Conservation (phyloP, 345 rosid species). For the Syzygium aromaticum region DNA sequence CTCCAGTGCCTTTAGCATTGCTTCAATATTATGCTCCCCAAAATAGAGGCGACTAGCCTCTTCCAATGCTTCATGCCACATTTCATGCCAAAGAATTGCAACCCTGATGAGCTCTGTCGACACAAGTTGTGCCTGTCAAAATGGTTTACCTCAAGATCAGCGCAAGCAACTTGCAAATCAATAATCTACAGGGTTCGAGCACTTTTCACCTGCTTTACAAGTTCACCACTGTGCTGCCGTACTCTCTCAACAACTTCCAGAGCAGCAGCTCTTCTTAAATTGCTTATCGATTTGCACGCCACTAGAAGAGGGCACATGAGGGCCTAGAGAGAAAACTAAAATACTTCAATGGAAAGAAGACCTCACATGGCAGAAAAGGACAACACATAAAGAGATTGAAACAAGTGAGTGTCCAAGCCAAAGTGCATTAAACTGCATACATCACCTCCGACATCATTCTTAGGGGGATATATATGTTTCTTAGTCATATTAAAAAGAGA, state of each 20-base stretch:
- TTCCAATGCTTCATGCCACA: conserved; percentile 97
- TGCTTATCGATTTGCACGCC: conserved; percentile 98
- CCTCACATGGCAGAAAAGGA: background rate
- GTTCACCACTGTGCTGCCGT: conserved; percentile 86
- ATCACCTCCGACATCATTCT: background rate
- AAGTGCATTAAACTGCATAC: background rate
- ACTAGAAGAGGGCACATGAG: conserved; percentile 99
- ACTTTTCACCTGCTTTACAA: conserved; percentile 76
- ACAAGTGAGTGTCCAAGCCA: background rate
- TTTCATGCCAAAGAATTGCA: conserved; percentile 98
- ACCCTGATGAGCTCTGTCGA: conserved; percentile 91
- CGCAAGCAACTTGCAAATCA: conserved; percentile 1
- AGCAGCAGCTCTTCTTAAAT: conserved; percentile 88
- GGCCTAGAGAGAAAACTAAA: conserved; percentile 43
- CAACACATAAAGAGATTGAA: background rate
- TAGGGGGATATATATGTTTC: background rate
- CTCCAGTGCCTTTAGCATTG: conserved; percentile 90
- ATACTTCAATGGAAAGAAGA: background rate
- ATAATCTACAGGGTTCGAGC: background rate
- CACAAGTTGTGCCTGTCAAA: conserved; percentile 84
- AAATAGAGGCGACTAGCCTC: conserved; percentile 98
- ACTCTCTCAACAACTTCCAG: conserved; percentile 97
- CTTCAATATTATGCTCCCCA: conserved; percentile 96
- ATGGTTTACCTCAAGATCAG: background rate
- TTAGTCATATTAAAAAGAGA: background rate